Conservation (phyloP, 768 basidiomycete genomes). For the Suillus placidus region DNA sequence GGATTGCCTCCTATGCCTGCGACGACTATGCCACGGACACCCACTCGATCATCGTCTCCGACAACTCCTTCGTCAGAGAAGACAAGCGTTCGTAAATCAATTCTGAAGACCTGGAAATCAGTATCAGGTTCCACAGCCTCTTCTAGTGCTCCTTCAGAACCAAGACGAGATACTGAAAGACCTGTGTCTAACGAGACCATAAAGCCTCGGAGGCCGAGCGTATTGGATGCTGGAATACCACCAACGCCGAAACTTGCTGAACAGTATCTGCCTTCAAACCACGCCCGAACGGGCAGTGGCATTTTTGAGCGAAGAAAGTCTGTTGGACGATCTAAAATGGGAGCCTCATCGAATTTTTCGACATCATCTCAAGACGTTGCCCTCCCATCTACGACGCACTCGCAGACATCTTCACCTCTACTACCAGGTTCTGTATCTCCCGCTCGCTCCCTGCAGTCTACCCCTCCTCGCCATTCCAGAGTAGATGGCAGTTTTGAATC, state of each 20-base stretch:
- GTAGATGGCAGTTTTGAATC: conserved; percentile 57
- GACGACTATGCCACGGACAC: conserved; percentile 29
- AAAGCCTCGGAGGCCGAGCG: conserved; percentile 49
- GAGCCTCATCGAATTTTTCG: conserved; percentile 23
- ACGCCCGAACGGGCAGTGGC: conserved; percentile 35
- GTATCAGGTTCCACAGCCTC: conserved; percentile 37
- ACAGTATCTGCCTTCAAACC: conserved; percentile 43
- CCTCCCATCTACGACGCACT: conserved; percentile 9
- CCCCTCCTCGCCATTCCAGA: conserved; percentile 26
- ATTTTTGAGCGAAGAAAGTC: conserved; percentile 32
- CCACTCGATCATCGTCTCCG: conserved; percentile 13
- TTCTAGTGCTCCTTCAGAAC: conserved; percentile 37
- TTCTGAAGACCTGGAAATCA: conserved; percentile 67
- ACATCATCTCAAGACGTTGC: conserved; percentile 37
- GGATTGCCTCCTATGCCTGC: conserved; percentile 26
- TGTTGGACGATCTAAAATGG: conserved; percentile 22
- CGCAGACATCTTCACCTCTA: conserved; percentile 18
- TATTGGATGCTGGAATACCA: conserved; percentile 51
- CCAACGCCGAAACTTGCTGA: conserved; percentile 66
- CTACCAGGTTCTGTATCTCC: conserved; percentile 31
- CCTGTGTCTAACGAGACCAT: conserved; percentile 36
- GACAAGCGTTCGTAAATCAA: conserved; percentile 62
- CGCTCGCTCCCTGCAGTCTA: conserved; percentile 28
- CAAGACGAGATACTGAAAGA: conserved; percentile 44
- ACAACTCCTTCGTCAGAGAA: conserved; percentile 47